Evolutionary conservation across 495 filamentous ascomycete genomes (phyloP), one percentile per base, ranked within the genome.

Genomic region (Lasiosphaeria hispida): DNA sequence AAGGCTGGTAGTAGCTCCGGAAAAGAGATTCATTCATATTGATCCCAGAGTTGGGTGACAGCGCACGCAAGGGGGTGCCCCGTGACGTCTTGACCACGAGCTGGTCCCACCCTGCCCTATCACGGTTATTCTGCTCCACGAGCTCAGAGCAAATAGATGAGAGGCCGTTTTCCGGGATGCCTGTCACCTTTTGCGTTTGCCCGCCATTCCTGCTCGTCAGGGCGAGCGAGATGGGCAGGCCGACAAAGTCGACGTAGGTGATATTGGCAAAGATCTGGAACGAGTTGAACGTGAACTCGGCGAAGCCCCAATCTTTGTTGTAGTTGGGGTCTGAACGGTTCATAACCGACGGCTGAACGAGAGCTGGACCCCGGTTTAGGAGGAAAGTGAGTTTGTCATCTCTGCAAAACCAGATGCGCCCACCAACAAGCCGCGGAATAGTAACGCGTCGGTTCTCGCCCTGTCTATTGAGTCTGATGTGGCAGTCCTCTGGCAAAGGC

Each of bases 221-320:
- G 33, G 78, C 70, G 39, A 92, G 72, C 7, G 84, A 79, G 50
- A 90, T 82, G 9, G 88, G 87, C 9, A 89, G 60, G 57, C 76
- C 74, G 40, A 88, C 82, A 63, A 91, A 91, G 72, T 92, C 88
- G 39, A 92, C 88, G 61, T 86, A 87, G 52, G 76, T 81, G 62
- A 91, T 87, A 64, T 92, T 92, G 48, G 82, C 87, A 65, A 87
- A 92, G 3, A 91, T 76, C 70, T 90, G 83, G 15, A 69, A 54
- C 47, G 65, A 65, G 68, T 89, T 88, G 72, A 80, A 87, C 3
- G 88, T 92, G 68, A 91, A 89, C 66, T 92, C 88, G 70, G 76
- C 80, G 64, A 92, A 92, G 34, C 75, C 79, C 85, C 88, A 92
- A 45, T 68, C 62, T 33, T 83, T 69, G 33, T 81, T 77, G 65